Percentiles rank a stretch among this genome's conserved stretches.
Evolutionary conservation across 2,329 filamentous ascomycete species (phyloP).

Genomic region (Tolypocladium tundrense): DNA sequence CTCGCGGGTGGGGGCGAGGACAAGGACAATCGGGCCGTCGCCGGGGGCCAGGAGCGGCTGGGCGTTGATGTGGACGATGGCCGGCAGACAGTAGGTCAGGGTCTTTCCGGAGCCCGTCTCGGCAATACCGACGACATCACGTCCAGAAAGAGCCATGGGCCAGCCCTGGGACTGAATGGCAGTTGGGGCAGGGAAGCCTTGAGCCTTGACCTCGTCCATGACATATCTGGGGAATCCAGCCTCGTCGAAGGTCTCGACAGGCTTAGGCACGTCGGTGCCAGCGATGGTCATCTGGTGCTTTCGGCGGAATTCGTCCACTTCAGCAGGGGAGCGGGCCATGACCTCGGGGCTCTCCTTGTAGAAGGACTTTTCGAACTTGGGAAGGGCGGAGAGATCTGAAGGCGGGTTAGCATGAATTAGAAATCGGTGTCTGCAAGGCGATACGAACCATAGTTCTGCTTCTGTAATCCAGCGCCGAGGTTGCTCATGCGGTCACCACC

Average conservation of each 20-base stretch:
- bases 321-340: constrained; percentile 58
- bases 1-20: constrained; percentile 94
- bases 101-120: constrained; percentile 99
- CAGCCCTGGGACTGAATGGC: constrained; percentile 97
- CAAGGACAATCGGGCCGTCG: constrained; percentile 91
- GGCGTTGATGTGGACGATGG: constrained; percentile 98
- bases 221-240: constrained; percentile 95
- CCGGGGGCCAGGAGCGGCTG: constrained; percentile 92
- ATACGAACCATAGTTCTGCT: constrained; percentile 75
- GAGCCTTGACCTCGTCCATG: constrained; percentile 96
- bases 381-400: constrained; percentile 63
- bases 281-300: constrained; percentile 76
- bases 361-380: constrained; percentile 98
- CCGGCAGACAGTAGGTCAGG: constrained; percentile 91
- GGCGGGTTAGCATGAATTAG: constrained; percentile 11
- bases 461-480: constrained; percentile 78
- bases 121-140: constrained; percentile 97
- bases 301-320: constrained; percentile 82
- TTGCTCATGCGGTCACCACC: constrained; percentile 89
- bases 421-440: no score
- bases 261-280: constrained; percentile 76
- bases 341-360: constrained; percentile 93
- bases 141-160: constrained; percentile 97
- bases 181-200: constrained; percentile 88
- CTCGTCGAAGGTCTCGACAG: constrained; percentile 95